A percentile compares a stretch with the other conserved stretches of the same genome.
phyloP scores from a whole-genome alignment of 805 yeast genomes.

The Ogataea saltuana region DNA sequence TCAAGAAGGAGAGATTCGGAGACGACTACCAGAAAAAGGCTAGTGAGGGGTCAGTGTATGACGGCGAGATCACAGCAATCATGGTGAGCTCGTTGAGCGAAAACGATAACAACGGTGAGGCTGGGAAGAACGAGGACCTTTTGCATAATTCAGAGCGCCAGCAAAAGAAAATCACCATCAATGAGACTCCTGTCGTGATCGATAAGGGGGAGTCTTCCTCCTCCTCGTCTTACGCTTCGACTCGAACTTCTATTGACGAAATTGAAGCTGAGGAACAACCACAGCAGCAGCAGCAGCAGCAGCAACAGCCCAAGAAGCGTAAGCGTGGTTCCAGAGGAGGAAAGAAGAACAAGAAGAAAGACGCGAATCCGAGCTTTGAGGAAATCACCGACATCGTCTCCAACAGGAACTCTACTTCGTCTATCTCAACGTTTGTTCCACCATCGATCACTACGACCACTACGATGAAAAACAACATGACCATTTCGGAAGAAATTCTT shows the following conservation, averaged over 20 bases:
- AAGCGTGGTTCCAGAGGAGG: slow-evolving; percentile 90
- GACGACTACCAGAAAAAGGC: slow-evolving; percentile 10
- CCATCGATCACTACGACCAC: slow-evolving; percentile 12
- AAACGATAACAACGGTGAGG: slow-evolving; percentile 1
- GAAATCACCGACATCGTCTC: slow-evolving; percentile 9
- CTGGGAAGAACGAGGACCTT: slow-evolving; percentile 4
- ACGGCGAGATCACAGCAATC: background rate
- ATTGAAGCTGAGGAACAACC: slow-evolving; percentile 18
- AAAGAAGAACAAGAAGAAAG: slow-evolving; percentile 50
- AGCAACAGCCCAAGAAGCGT: slow-evolving; percentile 50
- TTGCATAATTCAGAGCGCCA: background rate
- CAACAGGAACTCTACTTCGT: slow-evolving; percentile 4
- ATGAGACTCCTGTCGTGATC: slow-evolving; percentile 14
- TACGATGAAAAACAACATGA: slow-evolving; percentile 43
- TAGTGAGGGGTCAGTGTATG: slow-evolving; percentile 11
- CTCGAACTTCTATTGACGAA: slow-evolving; percentile 12
- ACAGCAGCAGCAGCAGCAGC: slow-evolving; percentile 19
- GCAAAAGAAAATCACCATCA: slow-evolving; percentile 16
- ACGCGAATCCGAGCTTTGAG: slow-evolving; percentile 11
- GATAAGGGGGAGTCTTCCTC: slow-evolving; percentile 15
- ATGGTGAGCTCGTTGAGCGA: slow-evolving; percentile 9
- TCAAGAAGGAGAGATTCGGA: slow-evolving; percentile 28
- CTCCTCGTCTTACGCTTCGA: slow-evolving; percentile 18
- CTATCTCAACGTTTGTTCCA: slow-evolving; percentile 5
- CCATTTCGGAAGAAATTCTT: slow-evolving; percentile 69